These are phyloP conservation scores for Tanozyma kutaoensis DNA, from an alignment of 805 yeast species.

Conservation along the genomic window DNA sequence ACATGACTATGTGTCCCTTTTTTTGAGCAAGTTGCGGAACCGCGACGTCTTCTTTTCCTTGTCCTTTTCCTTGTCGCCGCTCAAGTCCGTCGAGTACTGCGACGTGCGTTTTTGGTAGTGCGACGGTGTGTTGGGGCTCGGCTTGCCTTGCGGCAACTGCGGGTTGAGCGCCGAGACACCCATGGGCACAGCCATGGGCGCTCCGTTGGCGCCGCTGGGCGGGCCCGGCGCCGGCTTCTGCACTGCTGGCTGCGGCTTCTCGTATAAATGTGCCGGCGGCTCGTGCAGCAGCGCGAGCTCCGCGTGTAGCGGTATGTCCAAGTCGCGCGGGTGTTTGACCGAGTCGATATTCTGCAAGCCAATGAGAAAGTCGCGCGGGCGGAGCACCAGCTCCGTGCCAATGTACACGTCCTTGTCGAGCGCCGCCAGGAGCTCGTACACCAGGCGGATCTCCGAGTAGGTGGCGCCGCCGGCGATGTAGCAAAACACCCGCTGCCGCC, in stretches of 20 bases:
- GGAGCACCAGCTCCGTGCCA: conserved; percentile 67
- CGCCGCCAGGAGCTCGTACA: conserved; percentile 51
- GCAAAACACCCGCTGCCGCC: conserved; percentile 58
- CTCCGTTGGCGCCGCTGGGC: no score
- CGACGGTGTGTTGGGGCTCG: conserved; percentile 2
- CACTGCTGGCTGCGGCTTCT: no score
- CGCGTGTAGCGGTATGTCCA: conserved; percentile 25
- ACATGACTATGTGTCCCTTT: no score
- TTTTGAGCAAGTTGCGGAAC: conserved; percentile 7
- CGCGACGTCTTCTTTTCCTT: conserved; percentile 9
- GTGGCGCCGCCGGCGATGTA: conserved; percentile 88
- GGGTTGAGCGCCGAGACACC: conserved; percentile 2
- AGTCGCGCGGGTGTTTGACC: conserved; percentile 20
- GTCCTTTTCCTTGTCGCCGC: conserved; percentile 1
- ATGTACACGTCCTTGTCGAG: conserved; percentile 63
- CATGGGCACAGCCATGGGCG: no score
- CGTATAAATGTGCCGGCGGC: no score
- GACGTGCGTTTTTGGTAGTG: conserved; percentile 5
- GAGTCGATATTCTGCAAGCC: conserved; percentile 28
- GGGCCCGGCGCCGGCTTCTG: no score
- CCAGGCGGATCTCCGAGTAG: conserved; percentile 64
- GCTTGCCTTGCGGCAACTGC: conserved; percentile 1
- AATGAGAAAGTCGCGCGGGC: conserved; percentile 35
- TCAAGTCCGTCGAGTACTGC: conserved; percentile 5
- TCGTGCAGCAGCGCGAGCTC: conserved; percentile 4